Conservation (phyloP, 805 yeast species). For the Candida ortonii region DNA sequence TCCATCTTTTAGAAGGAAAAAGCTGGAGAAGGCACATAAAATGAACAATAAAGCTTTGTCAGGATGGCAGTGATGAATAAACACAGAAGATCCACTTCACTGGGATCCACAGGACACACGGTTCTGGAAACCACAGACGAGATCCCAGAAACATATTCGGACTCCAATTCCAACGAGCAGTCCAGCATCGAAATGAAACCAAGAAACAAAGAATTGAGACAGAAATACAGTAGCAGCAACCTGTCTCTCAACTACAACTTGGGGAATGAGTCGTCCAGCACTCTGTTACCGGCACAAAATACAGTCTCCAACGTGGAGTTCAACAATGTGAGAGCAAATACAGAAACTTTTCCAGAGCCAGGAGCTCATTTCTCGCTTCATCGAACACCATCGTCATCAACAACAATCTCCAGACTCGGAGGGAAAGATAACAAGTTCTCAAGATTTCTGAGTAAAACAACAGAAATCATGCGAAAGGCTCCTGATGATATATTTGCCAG, state of each 20-base stretch:
- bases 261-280: conserved; percentile 17
- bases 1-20: too few relatives aligned
- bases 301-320: conserved; percentile 33
- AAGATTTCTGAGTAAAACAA: conserved; percentile 21
- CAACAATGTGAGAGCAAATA: conserved; percentile 28
- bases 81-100: too few relatives aligned
- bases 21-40: too few relatives aligned
- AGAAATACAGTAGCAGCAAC: conserved; percentile 12
- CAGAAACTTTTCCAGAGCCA: conserved; percentile 8
- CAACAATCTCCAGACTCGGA: conserved; percentile 21
- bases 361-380: conserved; percentile 11
- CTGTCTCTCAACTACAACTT: conserved; percentile 10
- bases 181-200: too few relatives aligned
- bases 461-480: conserved; percentile 23
- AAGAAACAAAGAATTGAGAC: conserved; percentile 6
- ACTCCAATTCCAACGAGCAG: too few relatives aligned
- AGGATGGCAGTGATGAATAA: too few relatives aligned
- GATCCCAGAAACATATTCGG: too few relatives aligned
- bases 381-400: conserved; percentile 23
- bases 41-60: too few relatives aligned
- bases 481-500: conserved; percentile 11
- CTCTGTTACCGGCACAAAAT: conserved; percentile 22
- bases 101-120: too few relatives aligned
- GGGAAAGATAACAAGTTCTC: conserved; percentile 24
- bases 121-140: too few relatives aligned